A percentile compares a stretch with the other conserved stretches of the same genome.
These are phyloP conservation scores for Avena eriantha DNA, from an alignment of 176 grass and related monocot species.

Conservation along the genomic window DNA sequence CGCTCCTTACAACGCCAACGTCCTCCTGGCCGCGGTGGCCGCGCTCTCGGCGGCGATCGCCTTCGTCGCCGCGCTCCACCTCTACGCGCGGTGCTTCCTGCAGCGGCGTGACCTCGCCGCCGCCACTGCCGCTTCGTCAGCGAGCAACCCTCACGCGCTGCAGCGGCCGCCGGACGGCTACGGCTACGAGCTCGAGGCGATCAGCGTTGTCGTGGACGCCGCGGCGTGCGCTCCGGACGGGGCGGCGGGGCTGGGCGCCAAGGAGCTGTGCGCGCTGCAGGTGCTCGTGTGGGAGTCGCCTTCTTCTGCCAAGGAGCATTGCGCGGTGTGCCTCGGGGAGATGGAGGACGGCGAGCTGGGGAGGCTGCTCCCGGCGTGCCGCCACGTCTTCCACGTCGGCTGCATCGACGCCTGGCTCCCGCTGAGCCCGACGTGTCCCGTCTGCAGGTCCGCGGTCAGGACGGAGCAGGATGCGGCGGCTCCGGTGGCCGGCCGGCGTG, in stretches of 20 bases:
- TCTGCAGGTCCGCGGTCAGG: constrained; percentile 54
- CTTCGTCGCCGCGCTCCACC: constrained; percentile 58
- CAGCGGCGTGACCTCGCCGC: not conserved
- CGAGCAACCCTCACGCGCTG: not conserved
- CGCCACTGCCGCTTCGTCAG: not conserved
- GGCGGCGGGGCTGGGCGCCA: constrained; percentile 42
- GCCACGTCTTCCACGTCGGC: constrained; percentile 57
- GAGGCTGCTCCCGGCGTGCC: constrained; percentile 59
- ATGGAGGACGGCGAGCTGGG: constrained; percentile 58
- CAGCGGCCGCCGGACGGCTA: constrained; percentile 17
- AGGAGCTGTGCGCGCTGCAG: constrained; percentile 52
- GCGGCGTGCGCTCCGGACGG: not conserved
- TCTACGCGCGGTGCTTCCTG: constrained; percentile 56
- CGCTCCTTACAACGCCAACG: constrained; percentile 32
- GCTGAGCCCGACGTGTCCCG: constrained; percentile 57
- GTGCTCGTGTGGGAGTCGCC: constrained; percentile 45
- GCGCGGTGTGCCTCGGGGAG: constrained; percentile 59
- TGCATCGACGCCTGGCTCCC: constrained; percentile 69
- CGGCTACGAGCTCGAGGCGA: constrained; percentile 23
- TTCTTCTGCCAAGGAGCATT: constrained; percentile 9
- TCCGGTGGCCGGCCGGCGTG: not conserved
- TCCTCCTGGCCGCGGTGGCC: constrained; percentile 49
- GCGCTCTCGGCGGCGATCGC: constrained; percentile 50
- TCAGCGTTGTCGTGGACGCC: not conserved
- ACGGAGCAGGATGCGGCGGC: not conserved